A percentile compares a stretch with the other conserved stretches of the same genome.
Evolutionary conservation across 2,329 filamentous ascomycete species (phyloP).

Genomic region (Aplosporella prunicola): DNA sequence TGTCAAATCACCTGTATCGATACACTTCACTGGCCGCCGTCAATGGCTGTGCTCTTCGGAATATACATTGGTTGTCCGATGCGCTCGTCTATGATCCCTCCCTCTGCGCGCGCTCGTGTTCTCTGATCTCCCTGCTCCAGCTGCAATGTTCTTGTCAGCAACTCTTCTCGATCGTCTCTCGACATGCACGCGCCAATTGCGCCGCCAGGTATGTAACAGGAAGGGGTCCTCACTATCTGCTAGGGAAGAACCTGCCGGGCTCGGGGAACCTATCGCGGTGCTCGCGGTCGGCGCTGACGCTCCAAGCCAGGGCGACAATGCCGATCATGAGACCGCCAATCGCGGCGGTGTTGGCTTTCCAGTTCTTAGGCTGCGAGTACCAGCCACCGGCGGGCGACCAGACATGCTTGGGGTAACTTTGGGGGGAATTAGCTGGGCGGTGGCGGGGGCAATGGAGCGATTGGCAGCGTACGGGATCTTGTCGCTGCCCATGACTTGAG

Average conservation of each 20-base stretch:
- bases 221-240: slow-evolving; percentile 58
- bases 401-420: slow-evolving; percentile 94
- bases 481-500: slow-evolving; percentile 46
- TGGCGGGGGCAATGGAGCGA: slow-evolving; percentile 14
- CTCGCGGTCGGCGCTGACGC: slow-evolving; percentile 64
- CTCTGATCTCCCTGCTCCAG: slow-evolving; percentile 63
- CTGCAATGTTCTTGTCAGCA: slow-evolving; percentile 33
- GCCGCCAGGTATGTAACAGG: neutral
- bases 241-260: slow-evolving; percentile 68
- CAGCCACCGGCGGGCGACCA: slow-evolving; percentile 98
- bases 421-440: slow-evolving; percentile 1
- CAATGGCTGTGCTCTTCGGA: too few species aligned
- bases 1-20: too few species aligned
- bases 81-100: slow-evolving; percentile 14
- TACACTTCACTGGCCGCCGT: too few species aligned
- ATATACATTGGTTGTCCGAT: neutral
- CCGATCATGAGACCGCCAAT: slow-evolving; percentile 60
- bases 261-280: slow-evolving; percentile 66
- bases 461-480: slow-evolving; percentile 52
- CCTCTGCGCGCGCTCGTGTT: slow-evolving; percentile 51
- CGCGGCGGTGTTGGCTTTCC: slow-evolving; percentile 82
- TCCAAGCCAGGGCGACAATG: slow-evolving; percentile 59
- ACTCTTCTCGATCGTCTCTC: neutral
- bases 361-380: slow-evolving; percentile 92
- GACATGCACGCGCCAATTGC: slow-evolving; percentile 4